These are phyloP conservation scores for Spinacia oleracea DNA, from an alignment of 179 eudicot genomes.

Conservation along the genomic window DNA sequence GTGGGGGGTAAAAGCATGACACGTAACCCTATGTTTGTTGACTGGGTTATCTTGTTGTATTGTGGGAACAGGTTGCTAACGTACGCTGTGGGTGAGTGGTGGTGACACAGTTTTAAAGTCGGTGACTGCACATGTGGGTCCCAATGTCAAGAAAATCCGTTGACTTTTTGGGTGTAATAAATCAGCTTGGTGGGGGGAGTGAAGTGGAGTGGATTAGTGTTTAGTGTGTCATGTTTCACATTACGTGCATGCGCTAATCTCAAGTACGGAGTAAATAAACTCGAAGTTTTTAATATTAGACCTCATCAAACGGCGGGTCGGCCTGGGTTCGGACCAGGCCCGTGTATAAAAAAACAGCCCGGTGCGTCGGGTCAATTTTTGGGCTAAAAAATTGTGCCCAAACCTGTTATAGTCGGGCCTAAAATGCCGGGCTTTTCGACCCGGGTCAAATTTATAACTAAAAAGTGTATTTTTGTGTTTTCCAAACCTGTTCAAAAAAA, in stretches of 20 bases:
- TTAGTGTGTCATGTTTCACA: constrained; percentile 6
- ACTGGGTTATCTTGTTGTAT: not conserved
- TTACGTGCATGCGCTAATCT: constrained; percentile 1
- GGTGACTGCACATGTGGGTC: constrained; percentile 25
- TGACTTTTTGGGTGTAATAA: constrained; percentile 22
- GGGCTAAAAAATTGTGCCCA: too few relatives aligned
- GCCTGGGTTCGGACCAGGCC: too few relatives aligned
- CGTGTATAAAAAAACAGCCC: too few relatives aligned
- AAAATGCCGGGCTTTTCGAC: too few relatives aligned
- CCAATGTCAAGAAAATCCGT: constrained; percentile 29
- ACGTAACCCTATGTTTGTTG: constrained; percentile 29
- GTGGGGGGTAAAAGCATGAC: constrained; percentile 19
- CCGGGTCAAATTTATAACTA: too few relatives aligned
- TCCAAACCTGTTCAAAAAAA: too few relatives aligned
- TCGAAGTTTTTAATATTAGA: too few relatives aligned
- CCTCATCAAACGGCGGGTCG: too few relatives aligned
- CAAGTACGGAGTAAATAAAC: too few relatives aligned
- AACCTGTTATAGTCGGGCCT: too few relatives aligned
- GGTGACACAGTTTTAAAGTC: not conserved
- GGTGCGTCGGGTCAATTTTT: too few relatives aligned
- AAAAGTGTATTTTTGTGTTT: too few relatives aligned
- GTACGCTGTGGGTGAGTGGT: constrained; percentile 17
- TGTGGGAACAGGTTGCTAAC: constrained; percentile 11
- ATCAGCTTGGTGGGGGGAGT: not conserved
- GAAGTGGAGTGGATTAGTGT: not conserved